Base-by-base conservation (phyloP, 1,284 basidiomycete species). In the Tremellales sp. region DNA sequence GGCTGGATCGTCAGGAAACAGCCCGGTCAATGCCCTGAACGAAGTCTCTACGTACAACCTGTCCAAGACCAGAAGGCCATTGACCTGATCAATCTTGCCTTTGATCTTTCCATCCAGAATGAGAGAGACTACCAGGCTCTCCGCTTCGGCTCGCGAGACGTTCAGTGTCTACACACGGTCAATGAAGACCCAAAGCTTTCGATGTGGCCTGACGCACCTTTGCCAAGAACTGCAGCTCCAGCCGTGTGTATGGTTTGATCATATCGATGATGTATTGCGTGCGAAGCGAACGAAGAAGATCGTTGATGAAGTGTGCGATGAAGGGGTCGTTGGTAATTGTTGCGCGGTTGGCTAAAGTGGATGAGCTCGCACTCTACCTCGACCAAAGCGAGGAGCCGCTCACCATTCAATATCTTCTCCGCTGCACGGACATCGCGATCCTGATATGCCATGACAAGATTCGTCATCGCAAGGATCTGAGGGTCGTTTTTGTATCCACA, bases 391-490 rank as follows among this genome's bases (percentile, higher is more conserved):
- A 5, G 40, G 21, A 19, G n/a, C 2, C 46, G 35, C 60, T 49
- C 50, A 87, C 90, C 89, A 74, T 84, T 82, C 41, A 98, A 72
- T 53, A 99, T 97, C 76, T 85, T 92, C 75, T 98, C 94, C 0
- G 96, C 94, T 27, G 87, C 82, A 72, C 97, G 92, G 0, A 98
- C 93, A 66, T 98, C 94, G 54, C 93, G 82, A 33, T 86, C 82
- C 68, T 98, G 94, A 73, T 97, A 98, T 0, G 96, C 96, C 46
- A 89, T 84, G 4, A 98, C 94, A 5, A 99, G 80, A 62, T 89
- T 87, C 1, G 94, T 97, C 94, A 99, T 97, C 1, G 96, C 93
- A 45, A 87, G 87, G 65, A 99, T 98, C 71, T 98, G 86, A 6
- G 90, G 84, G 65, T 98, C 89, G 53, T 84, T 90, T 78, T 97